Base-by-base conservation (phyloP, 306 rosid genomes). In the Potentilla sterilis region DNA sequence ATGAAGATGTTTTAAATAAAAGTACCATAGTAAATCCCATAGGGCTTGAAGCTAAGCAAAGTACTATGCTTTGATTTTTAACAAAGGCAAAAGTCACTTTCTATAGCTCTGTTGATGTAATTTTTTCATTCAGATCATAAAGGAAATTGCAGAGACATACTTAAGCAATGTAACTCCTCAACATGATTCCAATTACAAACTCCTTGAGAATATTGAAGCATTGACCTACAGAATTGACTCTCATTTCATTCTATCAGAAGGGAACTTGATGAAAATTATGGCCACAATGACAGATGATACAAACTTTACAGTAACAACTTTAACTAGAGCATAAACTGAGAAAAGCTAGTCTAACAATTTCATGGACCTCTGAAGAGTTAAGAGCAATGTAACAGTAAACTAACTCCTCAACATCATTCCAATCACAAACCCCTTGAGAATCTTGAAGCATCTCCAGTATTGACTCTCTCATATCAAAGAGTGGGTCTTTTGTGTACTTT, bases 371-470 rank as follows among this genome's bases (percentile, higher is more conserved):
- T 59, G 85, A 13, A 61, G 86, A 74, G 54, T 87, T 85, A n/a
- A 87, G 83, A 79, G 84, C 70, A 77, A 85, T 35, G 41, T 70
- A 87, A 57, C 83, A 85, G 70, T 83, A 85, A 66, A 83, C 78
- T 47, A 88, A 66, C 62, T 85, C 89, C 47, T 88, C 86, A 43
- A 85, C 72, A 35, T 88, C 83, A 41, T 74, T 66, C 87, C 85
- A 83, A 10, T 75, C 77, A 63, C 57, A 83, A 49, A 73, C 75
- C 59, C 80, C 83, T 22, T 61, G 16, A 28, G 38, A 58, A 9
- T 72, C 37, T 12, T 35, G 70, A 47, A 78, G 77, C 86, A 87
- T 83, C 73, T 74, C 86, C 9, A 47, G 37, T 49, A 85, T 85
- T 35, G 89, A 87, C 65, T 79, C 72, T 66, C 75, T 47, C 3